Percentiles rank a stretch among this genome's conserved stretches.
Evolutionary conservation across 2,329 filamentous ascomycete species (phyloP).

Genomic region (Aspergillus persii): DNA sequence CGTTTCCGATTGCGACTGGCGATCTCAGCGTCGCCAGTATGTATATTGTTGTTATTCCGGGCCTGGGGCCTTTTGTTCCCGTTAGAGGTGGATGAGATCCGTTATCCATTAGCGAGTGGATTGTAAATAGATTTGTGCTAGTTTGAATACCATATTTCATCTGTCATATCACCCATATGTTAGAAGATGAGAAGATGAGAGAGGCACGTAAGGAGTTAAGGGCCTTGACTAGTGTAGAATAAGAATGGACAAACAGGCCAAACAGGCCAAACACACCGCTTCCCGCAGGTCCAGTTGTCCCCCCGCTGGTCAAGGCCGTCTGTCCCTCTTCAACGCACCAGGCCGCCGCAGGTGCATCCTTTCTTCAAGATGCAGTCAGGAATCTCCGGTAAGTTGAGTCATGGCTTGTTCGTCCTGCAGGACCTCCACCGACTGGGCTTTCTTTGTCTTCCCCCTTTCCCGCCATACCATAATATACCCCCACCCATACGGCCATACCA

Average conservation of each 20-base stretch:
- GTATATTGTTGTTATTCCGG: constrained; percentile 4
- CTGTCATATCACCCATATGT: constrained; percentile 12
- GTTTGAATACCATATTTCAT: constrained; percentile 9
- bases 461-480: constrained; percentile 4
- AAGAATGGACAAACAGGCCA: too few relatives aligned
- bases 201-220: too few relatives aligned
- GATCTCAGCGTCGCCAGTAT: constrained; percentile 18
- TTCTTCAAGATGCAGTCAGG: constrained; percentile 47
- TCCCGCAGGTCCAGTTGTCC: constrained; percentile 18
- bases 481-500: not conserved
- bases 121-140: constrained; percentile 20
- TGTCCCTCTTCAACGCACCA: constrained; percentile 2
- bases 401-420: not conserved
- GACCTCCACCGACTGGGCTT: not conserved
- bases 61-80: constrained; percentile 4
- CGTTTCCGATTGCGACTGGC: constrained; percentile 23
- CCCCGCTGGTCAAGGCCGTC: not conserved
- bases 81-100: constrained; percentile 7
- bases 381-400: constrained; percentile 41
- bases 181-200: not conserved
- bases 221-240: too few relatives aligned
- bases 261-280: constrained; percentile 19
- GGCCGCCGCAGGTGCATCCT: constrained; percentile 9
- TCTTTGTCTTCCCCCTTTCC: not conserved
- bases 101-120: constrained; percentile 10